A percentile compares a stretch with the other conserved stretches of the same genome.
These are phyloP conservation scores for Halophytophthora batemanensis DNA, from an alignment of 352 stramenopile genomes.

Conservation along the genomic window DNA sequence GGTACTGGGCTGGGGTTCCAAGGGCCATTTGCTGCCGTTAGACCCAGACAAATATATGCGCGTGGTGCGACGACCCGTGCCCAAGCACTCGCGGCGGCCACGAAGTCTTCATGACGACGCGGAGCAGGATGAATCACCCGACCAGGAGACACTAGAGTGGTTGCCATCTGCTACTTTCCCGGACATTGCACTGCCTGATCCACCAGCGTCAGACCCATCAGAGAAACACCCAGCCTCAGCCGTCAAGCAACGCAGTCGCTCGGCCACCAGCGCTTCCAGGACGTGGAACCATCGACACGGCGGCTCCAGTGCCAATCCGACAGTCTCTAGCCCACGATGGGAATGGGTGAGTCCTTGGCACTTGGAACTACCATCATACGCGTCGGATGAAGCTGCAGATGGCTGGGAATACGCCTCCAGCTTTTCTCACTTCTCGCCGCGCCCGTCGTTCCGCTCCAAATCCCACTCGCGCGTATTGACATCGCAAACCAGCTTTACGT, in stretches of 20 bases:
- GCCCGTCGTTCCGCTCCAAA: slow-evolving; percentile 18
- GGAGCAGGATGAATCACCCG: slow-evolving; percentile 13
- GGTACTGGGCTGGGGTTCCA: slow-evolving; percentile 71
- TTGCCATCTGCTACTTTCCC: slow-evolving; percentile 49
- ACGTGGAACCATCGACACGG: too few relatives aligned
- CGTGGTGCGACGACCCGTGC: slow-evolving; percentile 20
- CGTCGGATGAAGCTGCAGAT: slow-evolving; percentile 26
- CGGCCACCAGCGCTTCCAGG: slow-evolving; percentile 10
- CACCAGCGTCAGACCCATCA: not conserved
- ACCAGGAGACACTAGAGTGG: slow-evolving; percentile 23
- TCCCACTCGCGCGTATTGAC: too few relatives aligned
- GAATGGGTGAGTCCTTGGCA: slow-evolving; percentile 79
- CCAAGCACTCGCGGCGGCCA: slow-evolving; percentile 7
- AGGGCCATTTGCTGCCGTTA: slow-evolving; percentile 66
- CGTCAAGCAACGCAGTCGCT: slow-evolving; percentile 24
- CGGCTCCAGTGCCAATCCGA: too few relatives aligned
- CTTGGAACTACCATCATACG: slow-evolving; percentile 30
- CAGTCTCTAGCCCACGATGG: slow-evolving; percentile 22
- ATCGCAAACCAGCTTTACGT: too few relatives aligned
- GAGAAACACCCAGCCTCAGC: not conserved
- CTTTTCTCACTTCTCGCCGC: slow-evolving; percentile 51
- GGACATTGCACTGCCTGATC: slow-evolving; percentile 43
- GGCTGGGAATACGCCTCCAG: slow-evolving; percentile 67
- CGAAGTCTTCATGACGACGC: not conserved
- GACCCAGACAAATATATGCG: slow-evolving; percentile 69